Base-by-base conservation (phyloP, 2,329 filamentous ascomycete species). In the Sporothrix euskadiensis region DNA sequence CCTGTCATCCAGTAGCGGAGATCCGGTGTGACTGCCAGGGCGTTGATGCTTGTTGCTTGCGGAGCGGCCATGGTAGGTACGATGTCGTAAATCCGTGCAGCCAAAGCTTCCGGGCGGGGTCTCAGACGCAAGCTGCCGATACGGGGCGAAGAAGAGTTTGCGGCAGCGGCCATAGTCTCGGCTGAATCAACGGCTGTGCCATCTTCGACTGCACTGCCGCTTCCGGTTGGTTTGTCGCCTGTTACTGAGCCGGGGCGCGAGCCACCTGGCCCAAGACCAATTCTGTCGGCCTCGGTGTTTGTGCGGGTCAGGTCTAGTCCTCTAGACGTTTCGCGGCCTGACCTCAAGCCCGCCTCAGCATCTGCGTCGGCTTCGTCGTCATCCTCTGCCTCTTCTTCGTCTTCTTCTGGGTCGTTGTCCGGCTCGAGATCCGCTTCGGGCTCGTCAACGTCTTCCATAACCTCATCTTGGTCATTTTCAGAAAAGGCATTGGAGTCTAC, bases 51-150 rank as follows among this genome's bases (percentile, higher is more conserved):
- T 3, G 96, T 99, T 75, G 94, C 92, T 81, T 98, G 94, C 0
- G 96, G 96, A 3, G 96, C 96, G 1, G 96, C 96, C 83, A 98
- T 98, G 30, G 96, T 98, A 1, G 96, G 96, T 0, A 97, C 92
- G 74, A 99, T 97, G 80, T 99, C 96, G 84, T 98, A 99, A 1
- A 92, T 88, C 56, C 87, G 84, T 16, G 96, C 95, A 1, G 87
- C 91, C 69, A 97, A 84, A n/a, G 90, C 92, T 79, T 97, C 94
- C 12, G 90, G 86, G 0, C 92, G 89, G n/a, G 94, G 86, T 69
- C 84, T 85, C 0, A 91, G 91, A 66, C 88, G 89, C 78, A 81
- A 68, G 44, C 76, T 75, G 22, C 79, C 78, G 6, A 76, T 77
- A 1, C 80, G 78, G 0, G 82, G 80, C 35, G 77, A 73, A 5